Evolutionary conservation across 1,284 basidiomycete genomes (phyloP).

Genomic region (Trichosporon sp.): DNA sequence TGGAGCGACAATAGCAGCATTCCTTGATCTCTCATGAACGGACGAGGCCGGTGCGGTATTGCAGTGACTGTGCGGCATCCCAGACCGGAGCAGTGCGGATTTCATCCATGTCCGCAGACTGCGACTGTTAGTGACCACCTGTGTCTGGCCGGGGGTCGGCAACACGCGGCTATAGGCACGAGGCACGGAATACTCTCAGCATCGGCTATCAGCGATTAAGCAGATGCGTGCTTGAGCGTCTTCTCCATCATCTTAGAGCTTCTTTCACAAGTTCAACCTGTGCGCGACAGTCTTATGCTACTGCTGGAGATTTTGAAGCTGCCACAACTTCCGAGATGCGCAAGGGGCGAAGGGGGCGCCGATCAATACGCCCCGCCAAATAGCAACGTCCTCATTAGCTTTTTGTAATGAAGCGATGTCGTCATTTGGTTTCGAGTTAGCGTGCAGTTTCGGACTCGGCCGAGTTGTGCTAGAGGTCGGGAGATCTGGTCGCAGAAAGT

Average conservation of each 20-base stretch:
- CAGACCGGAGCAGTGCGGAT: too few species aligned
- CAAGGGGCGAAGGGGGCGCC: too few species aligned
- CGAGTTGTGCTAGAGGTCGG: background rate
- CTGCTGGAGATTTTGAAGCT: too few species aligned
- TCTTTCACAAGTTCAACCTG: background rate
- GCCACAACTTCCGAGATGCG: too few species aligned
- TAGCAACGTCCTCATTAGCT: background rate
- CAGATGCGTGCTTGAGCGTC: background rate
- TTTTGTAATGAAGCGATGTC: background rate
- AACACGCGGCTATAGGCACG: background rate
- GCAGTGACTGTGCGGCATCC: too few species aligned
- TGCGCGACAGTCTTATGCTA: too few species aligned
- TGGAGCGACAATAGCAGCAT: too few species aligned
- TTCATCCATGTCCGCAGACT: too few species aligned
- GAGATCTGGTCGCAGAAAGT: background rate
- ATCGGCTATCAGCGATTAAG: background rate
- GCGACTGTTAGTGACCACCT: too few species aligned
- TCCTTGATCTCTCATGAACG: too few species aligned
- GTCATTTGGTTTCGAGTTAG: background rate
- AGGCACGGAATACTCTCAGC: background rate
- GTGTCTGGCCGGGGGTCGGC: too few species aligned
- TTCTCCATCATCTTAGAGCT: background rate
- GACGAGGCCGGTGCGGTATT: too few species aligned
- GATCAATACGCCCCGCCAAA: background rate
- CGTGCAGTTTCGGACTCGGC: background rate